These are phyloP conservation scores for Xerocomellus amylosporus DNA, from an alignment of 768 basidiomycete species.

Conservation along the genomic window DNA sequence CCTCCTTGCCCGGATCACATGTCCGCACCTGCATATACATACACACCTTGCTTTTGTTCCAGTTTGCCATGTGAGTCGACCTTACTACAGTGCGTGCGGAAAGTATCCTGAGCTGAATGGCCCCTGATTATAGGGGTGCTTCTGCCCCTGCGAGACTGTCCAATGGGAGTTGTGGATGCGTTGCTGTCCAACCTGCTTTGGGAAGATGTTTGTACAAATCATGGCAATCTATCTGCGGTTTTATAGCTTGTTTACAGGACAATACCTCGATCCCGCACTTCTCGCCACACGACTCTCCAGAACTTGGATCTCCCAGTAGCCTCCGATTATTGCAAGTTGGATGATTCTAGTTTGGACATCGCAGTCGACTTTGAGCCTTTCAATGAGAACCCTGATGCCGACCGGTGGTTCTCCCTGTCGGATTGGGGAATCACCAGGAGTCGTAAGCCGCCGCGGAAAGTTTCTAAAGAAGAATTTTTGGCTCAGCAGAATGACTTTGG, in stretches of 20 bases:
- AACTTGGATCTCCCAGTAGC: not conserved
- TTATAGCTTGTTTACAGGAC: conserved; percentile 6
- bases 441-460: not conserved
- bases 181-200: conserved; percentile 4
- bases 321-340: not conserved
- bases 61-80: conserved; percentile 30
- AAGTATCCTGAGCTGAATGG: not conserved
- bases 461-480: not conserved
- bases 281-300: too few relatives aligned
- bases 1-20: conserved; percentile 29
- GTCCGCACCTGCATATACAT: conserved; percentile 31
- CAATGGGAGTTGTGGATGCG: conserved; percentile 16
- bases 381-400: fast-evolving
- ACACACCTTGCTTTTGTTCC: conserved; percentile 27
- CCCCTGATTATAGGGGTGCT: conserved; percentile 5
- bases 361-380: too few relatives aligned
- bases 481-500: not conserved
- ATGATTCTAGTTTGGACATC: not conserved
- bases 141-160: conserved; percentile 8
- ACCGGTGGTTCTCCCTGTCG: not conserved
- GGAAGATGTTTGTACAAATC: conserved; percentile 6
- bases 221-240: not conserved
- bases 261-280: too few relatives aligned
- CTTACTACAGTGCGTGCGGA: not conserved
- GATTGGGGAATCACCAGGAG: not conserved